Conservation (phyloP, 2,329 filamentous ascomycete genomes). For the Aureobasidium vineae region DNA sequence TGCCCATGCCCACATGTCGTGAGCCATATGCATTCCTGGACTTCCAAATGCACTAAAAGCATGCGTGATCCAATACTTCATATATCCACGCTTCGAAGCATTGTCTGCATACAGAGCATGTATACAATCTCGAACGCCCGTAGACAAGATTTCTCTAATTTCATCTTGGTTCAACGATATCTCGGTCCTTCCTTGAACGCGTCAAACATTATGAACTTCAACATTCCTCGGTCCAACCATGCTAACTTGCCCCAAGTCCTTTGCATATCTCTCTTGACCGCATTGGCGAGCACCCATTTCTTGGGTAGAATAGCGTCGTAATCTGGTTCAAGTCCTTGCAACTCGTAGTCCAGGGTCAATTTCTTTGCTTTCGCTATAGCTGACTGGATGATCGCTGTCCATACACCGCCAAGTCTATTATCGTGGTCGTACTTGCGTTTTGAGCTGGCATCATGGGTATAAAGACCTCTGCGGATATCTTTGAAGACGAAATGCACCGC, state of each 20-base stretch:
- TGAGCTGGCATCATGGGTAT: background rate
- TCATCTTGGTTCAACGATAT: too few relatives aligned
- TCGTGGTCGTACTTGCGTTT: background rate
- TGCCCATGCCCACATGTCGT: background rate
- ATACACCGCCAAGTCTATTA: background rate
- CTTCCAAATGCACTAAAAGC: background rate
- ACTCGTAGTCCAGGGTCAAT: background rate
- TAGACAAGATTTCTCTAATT: background rate
- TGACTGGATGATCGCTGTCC: background rate
- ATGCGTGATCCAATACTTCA: background rate
- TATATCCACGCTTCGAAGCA: background rate
- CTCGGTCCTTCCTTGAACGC: background rate
- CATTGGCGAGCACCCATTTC: background rate
- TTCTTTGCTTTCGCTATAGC: background rate
- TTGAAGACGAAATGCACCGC: background rate
- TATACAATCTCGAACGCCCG: background rate
- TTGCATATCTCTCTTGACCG: background rate
- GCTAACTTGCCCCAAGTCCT: background rate
- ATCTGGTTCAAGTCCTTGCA: background rate
- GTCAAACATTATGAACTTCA: constrained; percentile 15
- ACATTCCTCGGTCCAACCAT: background rate
- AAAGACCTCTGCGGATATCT: background rate
- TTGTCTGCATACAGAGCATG: background rate
- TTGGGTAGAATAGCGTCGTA: background rate
- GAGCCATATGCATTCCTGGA: background rate